These are phyloP conservation scores for Daldinia grandis DNA, from an alignment of 495 filamentous ascomycete species.

Conservation along the genomic window DNA sequence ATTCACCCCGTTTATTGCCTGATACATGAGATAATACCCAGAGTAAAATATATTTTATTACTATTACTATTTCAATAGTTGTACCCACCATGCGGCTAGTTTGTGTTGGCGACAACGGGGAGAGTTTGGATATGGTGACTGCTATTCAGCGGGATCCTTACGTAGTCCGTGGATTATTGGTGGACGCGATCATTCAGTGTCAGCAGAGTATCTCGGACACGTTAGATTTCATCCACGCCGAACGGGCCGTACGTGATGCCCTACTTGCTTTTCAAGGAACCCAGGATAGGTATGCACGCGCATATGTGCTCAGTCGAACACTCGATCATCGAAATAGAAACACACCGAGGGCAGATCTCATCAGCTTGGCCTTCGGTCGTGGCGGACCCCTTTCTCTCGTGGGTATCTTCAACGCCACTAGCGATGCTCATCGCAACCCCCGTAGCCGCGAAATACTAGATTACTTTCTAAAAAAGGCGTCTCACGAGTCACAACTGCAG, in stretches of 20 bases:
- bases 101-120: background rate
- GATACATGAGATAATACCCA: background rate
- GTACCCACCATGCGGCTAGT: background rate
- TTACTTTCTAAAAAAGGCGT: background rate
- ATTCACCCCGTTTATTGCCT: background rate
- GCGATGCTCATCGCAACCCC: slow-evolving; percentile 20
- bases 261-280: background rate
- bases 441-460: slow-evolving; percentile 19
- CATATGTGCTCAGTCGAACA: slow-evolving; percentile 1
- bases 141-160: background rate
- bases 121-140: background rate
- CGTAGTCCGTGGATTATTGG: background rate
- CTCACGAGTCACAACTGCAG: slow-evolving; percentile 2
- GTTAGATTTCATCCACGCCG: slow-evolving; percentile 1
- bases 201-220: background rate
- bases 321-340: background rate
- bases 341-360: background rate
- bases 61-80: background rate
- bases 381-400: slow-evolving; percentile 21
- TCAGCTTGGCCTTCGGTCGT: background rate
- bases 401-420: slow-evolving; percentile 23
- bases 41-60: background rate
- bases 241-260: background rate
- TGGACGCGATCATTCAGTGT: background rate
- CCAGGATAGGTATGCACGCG: slow-evolving; percentile 1